These are phyloP conservation scores for Amauroascus verrucosus DNA, from an alignment of 2,329 filamentous ascomycete genomes.

Conservation along the genomic window DNA sequence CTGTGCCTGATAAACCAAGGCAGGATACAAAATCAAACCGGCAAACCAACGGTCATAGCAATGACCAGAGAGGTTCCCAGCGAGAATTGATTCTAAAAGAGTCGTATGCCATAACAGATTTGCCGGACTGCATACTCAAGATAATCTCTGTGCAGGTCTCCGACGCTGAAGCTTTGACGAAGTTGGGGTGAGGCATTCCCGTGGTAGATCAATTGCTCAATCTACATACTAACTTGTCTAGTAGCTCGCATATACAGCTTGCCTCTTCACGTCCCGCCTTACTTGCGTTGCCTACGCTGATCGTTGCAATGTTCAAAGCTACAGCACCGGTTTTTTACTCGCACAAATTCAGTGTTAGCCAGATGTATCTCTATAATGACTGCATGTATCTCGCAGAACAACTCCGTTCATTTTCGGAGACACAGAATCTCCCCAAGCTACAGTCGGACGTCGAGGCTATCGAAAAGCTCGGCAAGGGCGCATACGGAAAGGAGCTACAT, in stretches of 20 bases:
- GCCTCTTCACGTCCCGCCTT: conserved; percentile 36
- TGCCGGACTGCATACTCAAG: conserved; percentile 62
- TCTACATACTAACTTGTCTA: conserved; percentile 6
- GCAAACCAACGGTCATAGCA: conserved; percentile 9
- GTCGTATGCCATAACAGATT: conserved; percentile 76
- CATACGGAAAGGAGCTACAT: conserved; percentile 56
- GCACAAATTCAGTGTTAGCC: conserved; percentile 39
- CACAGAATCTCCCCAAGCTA: conserved; percentile 41
- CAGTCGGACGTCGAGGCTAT: conserved; percentile 46
- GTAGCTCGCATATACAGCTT: conserved; percentile 29
- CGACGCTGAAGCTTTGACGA: conserved; percentile 33
- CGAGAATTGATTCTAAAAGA: conserved; percentile 71
- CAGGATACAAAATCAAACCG: no score
- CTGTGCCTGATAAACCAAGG: conserved; percentile 17
- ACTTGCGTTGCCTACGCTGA: conserved; percentile 37
- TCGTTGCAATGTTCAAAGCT: conserved; percentile 43
- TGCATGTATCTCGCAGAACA: conserved; percentile 48
- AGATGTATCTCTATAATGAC: conserved; percentile 59
- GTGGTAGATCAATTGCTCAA: not conserved
- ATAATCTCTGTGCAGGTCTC: conserved; percentile 34
- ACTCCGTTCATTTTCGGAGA: conserved; percentile 40
- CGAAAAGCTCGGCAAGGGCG: conserved; percentile 49
- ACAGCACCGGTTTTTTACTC: conserved; percentile 39
- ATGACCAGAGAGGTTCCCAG: conserved; percentile 17
- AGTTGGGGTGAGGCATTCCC: conserved; percentile 26